phyloP scores from a whole-genome alignment of 208 protist species.

The Crithidia fasciculata region DNA sequence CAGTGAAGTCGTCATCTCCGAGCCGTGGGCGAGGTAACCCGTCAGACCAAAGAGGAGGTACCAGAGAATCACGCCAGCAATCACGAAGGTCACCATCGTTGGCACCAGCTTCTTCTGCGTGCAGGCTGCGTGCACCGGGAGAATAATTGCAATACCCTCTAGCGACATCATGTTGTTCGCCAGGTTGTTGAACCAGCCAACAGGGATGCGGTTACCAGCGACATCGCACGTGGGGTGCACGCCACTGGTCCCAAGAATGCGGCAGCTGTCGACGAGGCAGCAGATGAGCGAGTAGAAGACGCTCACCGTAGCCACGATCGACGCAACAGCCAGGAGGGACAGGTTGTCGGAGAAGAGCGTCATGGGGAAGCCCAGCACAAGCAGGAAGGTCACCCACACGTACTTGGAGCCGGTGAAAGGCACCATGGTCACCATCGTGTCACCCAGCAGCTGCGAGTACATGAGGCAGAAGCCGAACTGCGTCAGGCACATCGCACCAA shows the following conservation, averaged over 20 bases:
- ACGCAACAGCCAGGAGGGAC: slow-evolving; percentile 57
- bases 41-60: slow-evolving; percentile 75
- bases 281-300: slow-evolving; percentile 68
- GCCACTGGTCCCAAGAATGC: slow-evolving; percentile 22
- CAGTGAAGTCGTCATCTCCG: slow-evolving; percentile 48
- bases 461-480: slow-evolving; percentile 90
- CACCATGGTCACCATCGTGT: slow-evolving; percentile 59
- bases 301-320: slow-evolving; percentile 64
- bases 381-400: slow-evolving; percentile 53
- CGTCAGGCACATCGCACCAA: slow-evolving; percentile 70
- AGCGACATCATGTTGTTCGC: slow-evolving; percentile 81
- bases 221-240: slow-evolving; percentile 29
- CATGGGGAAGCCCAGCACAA: slow-evolving; percentile 66
- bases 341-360: slow-evolving; percentile 69
- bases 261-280: slow-evolving; percentile 40
- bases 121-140: slow-evolving; percentile 75
- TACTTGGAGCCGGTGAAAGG: slow-evolving; percentile 46
- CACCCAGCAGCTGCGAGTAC: slow-evolving; percentile 73
- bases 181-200: slow-evolving; percentile 73
- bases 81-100: slow-evolving; percentile 53
- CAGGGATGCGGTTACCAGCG: slow-evolving; percentile 36
- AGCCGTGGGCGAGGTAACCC: slow-evolving; percentile 75
- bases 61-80: slow-evolving; percentile 43
- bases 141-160: slow-evolving; percentile 76
- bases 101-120: slow-evolving; percentile 64